These are phyloP conservation scores for Talaromyces marneffei DNA, from an alignment of 2,329 filamentous ascomycete genomes.

Conservation along the genomic window DNA sequence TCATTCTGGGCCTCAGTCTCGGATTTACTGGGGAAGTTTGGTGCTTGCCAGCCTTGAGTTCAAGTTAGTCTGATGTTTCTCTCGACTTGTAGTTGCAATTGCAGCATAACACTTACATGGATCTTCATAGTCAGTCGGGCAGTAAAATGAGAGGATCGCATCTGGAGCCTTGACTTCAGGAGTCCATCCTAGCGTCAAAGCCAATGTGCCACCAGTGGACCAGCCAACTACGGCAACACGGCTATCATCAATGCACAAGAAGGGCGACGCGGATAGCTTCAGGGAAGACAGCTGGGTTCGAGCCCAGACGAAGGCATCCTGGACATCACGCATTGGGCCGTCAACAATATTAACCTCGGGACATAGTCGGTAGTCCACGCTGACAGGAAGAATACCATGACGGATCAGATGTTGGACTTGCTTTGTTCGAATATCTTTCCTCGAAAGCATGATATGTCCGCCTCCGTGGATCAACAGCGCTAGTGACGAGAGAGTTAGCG, in stretches of 20 bases:
- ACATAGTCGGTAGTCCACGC: slow-evolving; percentile 6
- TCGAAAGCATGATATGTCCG: not conserved
- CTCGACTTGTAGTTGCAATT: too few relatives aligned
- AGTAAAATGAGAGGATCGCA: slow-evolving; percentile 1
- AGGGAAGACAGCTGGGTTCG: not conserved
- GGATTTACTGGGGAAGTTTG: not conserved
- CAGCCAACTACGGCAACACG: not conserved
- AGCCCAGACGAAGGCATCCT: slow-evolving; percentile 1
- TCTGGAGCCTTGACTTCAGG: not conserved
- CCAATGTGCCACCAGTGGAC: slow-evolving; percentile 10
- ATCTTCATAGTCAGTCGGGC: slow-evolving; percentile 1
- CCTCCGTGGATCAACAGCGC: slow-evolving; percentile 6
- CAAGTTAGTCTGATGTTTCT: not conserved
- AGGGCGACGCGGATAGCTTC: not conserved
- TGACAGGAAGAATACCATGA: not conserved
- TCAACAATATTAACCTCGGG: not conserved
- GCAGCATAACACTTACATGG: not conserved
- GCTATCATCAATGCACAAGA: not conserved
- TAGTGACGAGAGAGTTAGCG: not conserved
- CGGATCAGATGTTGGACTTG: not conserved
- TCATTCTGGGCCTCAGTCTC: not conserved
- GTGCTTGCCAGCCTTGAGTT: not conserved
- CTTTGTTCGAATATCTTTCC: slow-evolving; percentile 1
- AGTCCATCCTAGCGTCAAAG: not conserved
- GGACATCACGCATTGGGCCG: not conserved